Evolutionary conservation across 2,329 filamentous ascomycete genomes (phyloP), one percentile per base, ranked within the genome.

Genomic region (Endothia cerciana): DNA sequence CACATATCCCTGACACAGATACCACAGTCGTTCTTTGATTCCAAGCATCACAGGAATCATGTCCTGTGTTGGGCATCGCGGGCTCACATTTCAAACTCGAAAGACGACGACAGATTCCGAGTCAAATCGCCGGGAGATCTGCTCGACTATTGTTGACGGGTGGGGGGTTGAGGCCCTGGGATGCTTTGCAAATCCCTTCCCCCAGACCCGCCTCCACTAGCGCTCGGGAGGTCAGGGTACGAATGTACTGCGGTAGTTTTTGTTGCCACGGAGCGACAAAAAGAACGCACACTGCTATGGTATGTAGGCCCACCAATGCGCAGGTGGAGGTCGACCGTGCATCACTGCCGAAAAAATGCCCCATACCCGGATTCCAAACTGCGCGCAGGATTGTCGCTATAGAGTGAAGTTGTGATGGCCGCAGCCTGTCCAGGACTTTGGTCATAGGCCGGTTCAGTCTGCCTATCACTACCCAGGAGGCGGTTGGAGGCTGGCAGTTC

Each of bases 151-250:
- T 19, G n/a, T 51, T n/a, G 22, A 22, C 47, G 22, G 11, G 40
- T 33, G 11, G 59, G 40, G 40, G 15, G 3, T 28, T 19, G 30
- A 38, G 17, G n/a, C 36, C 28, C 17, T 38, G 33, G 43, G 45
- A 19, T 53, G 59, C 19, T 25, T n/a, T 28, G 36, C 30, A 7
- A 36, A 38, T 51, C 59, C n/a, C 15, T n/a, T 30, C 59, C 22
- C 45, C 36, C 45, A 65, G 53, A 65, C 62, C 43, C 53, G 62
- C 65, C 59, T 53, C 65, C 65, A 62, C 65, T 45, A 63, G 43
- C 43, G 57, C 33, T 36, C 33, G 33, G 33, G 33, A 36, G 49
- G 28, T 49, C 57, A 51, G 57, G 65, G 58, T 62, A 49, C 51
- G 36, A 53, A 49, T 51, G 40, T 57, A 56, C 56, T 40, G n/a